Evolutionary conservation across 192 early-diverging fungal genomes (phyloP).

Genomic region (Coemansia sp.): DNA sequence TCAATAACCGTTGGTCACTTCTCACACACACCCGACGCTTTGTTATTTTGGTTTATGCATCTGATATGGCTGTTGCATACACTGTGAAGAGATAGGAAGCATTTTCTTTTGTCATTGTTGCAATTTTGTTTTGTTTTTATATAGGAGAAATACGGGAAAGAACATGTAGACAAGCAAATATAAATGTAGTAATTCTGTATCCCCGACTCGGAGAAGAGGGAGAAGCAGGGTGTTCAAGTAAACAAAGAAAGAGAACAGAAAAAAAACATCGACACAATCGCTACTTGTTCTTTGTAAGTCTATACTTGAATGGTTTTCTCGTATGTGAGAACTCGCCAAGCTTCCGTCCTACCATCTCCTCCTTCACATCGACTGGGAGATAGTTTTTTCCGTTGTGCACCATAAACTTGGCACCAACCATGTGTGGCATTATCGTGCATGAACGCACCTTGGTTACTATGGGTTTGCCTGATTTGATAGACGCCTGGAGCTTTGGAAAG

Average conservation of each 20-base stretch:
- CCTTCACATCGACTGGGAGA: slow-evolving; percentile 77
- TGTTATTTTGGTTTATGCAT: no score
- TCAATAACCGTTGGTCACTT: no score
- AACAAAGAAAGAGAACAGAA: background rate
- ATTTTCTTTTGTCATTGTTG: no score
- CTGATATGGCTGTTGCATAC: no score
- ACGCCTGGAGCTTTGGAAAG: slow-evolving; percentile 63
- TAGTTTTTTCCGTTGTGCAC: slow-evolving; percentile 95
- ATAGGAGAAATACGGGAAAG: no score
- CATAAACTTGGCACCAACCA: slow-evolving; percentile 84
- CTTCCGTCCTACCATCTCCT: slow-evolving; percentile 94
- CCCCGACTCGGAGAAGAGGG: no score
- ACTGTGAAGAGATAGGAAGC: no score
- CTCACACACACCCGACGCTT: no score
- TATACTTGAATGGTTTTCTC: slow-evolving; percentile 79
- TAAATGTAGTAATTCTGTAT: no score
- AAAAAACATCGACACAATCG: background rate
- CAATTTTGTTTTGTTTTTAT: no score
- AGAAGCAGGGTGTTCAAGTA: background rate
- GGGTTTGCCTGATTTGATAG: slow-evolving; percentile 60
- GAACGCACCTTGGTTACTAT: slow-evolving; percentile 77
- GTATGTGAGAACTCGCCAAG: slow-evolving; percentile 94
- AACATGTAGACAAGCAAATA: no score
- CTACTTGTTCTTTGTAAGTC: slow-evolving; percentile 77
- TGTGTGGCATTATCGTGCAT: slow-evolving; percentile 87